A percentile compares a stretch with the other conserved stretches of the same genome.
Conservation (phyloP, 2,329 filamentous ascomycete genomes). For the Paramyrothecium sp. region DNA sequence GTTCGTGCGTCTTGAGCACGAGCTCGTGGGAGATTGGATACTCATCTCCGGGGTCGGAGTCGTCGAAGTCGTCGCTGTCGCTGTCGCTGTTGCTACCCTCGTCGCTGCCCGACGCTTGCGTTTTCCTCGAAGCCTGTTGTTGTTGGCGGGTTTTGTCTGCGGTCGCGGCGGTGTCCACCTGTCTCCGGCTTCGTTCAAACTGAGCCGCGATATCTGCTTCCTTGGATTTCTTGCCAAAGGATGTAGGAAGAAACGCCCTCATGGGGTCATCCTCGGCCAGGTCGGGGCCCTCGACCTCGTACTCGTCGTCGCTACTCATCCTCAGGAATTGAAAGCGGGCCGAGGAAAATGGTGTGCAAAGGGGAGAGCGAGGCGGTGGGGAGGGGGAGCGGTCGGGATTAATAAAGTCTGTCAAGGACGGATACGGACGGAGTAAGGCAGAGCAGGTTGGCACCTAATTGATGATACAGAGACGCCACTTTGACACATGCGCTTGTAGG, state of each 20-base stretch:
- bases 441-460: background rate
- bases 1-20: conserved; percentile 87
- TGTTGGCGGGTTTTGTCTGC: conserved; percentile 10
- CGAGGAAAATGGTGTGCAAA: conserved; percentile 10
- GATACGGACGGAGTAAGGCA: background rate
- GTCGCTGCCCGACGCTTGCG: conserved; percentile 41
- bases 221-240: conserved; percentile 81
- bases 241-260: conserved; percentile 73
- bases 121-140: conserved; percentile 16
- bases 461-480: background rate
- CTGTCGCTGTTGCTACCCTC: conserved; percentile 39
- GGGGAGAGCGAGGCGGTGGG: conserved; percentile 9
- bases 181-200: conserved; percentile 74
- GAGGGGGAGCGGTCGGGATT: conserved; percentile 14
- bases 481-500: conserved; percentile 5
- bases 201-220: conserved; percentile 75
- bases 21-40: conserved; percentile 93
- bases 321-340: conserved; percentile 11
- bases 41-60: conserved; percentile 75
- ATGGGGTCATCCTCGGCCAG: conserved; percentile 66
- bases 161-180: conserved; percentile 19
- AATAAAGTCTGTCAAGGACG: background rate
- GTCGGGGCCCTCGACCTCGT: conserved; percentile 52
- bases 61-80: conserved; percentile 51
- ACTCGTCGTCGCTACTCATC: conserved; percentile 63